Base-by-base conservation (phyloP, 768 basidiomycete species). In the Trametopsis cervina region DNA sequence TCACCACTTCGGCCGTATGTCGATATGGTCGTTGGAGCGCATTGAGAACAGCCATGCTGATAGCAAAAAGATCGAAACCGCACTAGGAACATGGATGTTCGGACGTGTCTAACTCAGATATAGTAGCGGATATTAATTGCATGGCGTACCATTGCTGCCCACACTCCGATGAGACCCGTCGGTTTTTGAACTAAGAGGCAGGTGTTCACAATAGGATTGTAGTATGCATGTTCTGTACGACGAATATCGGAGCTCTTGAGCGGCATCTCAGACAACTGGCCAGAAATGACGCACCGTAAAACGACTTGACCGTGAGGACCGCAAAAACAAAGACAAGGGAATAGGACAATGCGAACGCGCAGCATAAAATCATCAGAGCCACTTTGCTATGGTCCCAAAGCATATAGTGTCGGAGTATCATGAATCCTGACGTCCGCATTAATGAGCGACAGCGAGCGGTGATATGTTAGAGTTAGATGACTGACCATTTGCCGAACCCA, bases 11-110 rank as follows among this genome's bases (percentile, higher is more conserved):
- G 13, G 26, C n/a, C 3, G 12, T 21, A 7, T 45, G 29, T 11
- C 26, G 13, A 29, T 45, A 37, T 2, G 44, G 44, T 2, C 44
- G 44, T 18, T 45, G 29, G 33, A 45, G 38, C 20, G 44, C 35
- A 25, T 45, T 45, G 20, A 37, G 10, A 15, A 37, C 12, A 7
- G 18, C 33, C 4, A 45, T 23, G 20, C 10, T 13, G 3, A 45
- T 22, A 1, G 44, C 33, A 18, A 45, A 6, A 9, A 45, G 20
- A 24, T 45, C 44, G 12, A 18, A 45, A 11, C 33, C 44, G 27
- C 35, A 4, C 44, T 45, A 27, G 6, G 10, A 23, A 5, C 22
- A 10, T n/a, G n/a, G n/a, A n/a, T n/a, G n/a, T 4, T 6, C 24
- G 4, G 10, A 25, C 18, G 23, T 4, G 24, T 17, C 20, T 4